Evolutionary conservation across 2,329 filamentous ascomycete species (phyloP).

Genomic region (Fusarium abutilonis): DNA sequence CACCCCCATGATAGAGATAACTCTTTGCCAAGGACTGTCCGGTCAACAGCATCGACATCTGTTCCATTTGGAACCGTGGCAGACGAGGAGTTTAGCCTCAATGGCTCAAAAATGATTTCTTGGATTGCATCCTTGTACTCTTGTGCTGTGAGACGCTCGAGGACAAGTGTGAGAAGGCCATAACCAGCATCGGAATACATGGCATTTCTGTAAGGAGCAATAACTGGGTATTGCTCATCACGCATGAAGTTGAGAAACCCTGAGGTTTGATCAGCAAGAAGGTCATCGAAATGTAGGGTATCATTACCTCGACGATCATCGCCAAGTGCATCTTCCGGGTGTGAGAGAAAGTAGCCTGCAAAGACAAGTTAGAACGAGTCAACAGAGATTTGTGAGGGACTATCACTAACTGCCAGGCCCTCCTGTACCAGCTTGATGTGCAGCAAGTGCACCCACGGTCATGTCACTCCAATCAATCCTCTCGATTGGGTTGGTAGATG

Average conservation of each 20-base stretch:
- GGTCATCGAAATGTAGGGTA: fast-evolving
- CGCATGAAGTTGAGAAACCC: slow-evolving; percentile 23
- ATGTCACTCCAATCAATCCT: slow-evolving; percentile 32
- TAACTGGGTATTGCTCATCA: slow-evolving; percentile 19
- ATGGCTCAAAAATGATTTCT: slow-evolving; percentile 11
- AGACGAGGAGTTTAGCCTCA: slow-evolving; percentile 23
- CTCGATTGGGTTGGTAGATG: not conserved
- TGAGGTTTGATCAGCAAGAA: not conserved
- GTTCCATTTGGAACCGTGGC: slow-evolving; percentile 1
- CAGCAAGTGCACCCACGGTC: slow-evolving; percentile 31
- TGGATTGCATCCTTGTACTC: slow-evolving; percentile 25
- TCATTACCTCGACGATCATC: not conserved
- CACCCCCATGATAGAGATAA: slow-evolving; percentile 18
- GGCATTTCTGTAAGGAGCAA: slow-evolving; percentile 25
- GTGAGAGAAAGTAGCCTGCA: not conserved
- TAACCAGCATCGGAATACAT: slow-evolving; percentile 41
- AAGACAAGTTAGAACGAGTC: not conserved
- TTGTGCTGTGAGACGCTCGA: slow-evolving; percentile 27
- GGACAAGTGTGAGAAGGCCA: slow-evolving; percentile 19
- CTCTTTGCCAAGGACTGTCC: not conserved
- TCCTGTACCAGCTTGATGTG: slow-evolving; percentile 36
- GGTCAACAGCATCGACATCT: slow-evolving; percentile 25
- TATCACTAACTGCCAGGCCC: slow-evolving; percentile 8
- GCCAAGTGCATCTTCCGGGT: fast-evolving
- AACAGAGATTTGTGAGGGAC: fast-evolving